Conservation (phyloP, 2,329 filamentous ascomycete species). For the Coniochaeta hoffmannii region DNA sequence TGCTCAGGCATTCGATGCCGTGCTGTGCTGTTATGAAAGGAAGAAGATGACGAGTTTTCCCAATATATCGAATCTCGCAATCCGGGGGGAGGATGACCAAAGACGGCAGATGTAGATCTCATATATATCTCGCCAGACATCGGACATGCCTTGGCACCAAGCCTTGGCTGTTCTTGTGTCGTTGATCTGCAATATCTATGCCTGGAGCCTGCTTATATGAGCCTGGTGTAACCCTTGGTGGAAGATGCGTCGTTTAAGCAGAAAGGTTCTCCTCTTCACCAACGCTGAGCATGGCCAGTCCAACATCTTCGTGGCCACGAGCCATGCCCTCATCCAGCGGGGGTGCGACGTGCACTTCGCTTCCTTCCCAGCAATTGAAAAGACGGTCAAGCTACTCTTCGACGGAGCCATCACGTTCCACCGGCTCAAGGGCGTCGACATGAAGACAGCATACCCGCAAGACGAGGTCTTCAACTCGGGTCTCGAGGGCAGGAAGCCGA, state of each 20-base stretch:
- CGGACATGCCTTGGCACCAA: neutral
- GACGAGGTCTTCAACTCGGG: slow-evolving; percentile 1
- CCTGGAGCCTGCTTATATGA: neutral
- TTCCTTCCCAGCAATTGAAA: slow-evolving; percentile 29
- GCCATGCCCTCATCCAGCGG: slow-evolving; percentile 10
- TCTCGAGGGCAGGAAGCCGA: slow-evolving; percentile 21
- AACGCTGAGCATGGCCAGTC: slow-evolving; percentile 17
- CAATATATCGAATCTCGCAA: neutral
- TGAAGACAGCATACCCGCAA: neutral
- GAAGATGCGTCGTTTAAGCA: neutral
- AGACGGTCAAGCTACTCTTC: slow-evolving; percentile 18
- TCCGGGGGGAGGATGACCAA: neutral
- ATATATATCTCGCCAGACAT: neutral
- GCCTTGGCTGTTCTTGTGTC: neutral
- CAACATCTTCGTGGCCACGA: slow-evolving; percentile 16
- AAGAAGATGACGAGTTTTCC: neutral
- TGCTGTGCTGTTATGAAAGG: neutral
- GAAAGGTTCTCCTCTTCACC: slow-evolving; percentile 10
- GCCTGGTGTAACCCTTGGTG: neutral
- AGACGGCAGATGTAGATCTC: neutral
- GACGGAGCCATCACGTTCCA: slow-evolving; percentile 19
- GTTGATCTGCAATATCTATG: neutral
- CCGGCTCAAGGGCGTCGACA: slow-evolving; percentile 13
- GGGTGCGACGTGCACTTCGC: slow-evolving; percentile 20
- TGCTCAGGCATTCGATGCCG: neutral